phyloP scores from a whole-genome alignment of 2,329 filamentous ascomycete genomes.

The Volutella citrinella region DNA sequence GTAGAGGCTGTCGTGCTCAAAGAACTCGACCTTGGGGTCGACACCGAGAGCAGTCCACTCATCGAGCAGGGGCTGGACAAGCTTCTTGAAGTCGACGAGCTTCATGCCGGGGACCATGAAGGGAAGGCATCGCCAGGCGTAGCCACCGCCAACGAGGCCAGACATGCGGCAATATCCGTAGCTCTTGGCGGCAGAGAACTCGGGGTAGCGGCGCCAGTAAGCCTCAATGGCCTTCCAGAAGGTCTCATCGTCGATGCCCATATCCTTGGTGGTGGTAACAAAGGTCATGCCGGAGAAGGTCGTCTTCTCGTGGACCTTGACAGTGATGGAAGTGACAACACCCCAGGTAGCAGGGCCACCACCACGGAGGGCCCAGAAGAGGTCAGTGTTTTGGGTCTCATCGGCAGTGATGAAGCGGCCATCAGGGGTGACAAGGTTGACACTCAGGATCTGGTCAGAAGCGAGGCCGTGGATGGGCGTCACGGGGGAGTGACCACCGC shows the following conservation, averaged over 20 bases:
- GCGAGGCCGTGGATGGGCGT: slow-evolving; percentile 38
- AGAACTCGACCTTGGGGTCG: slow-evolving; percentile 29
- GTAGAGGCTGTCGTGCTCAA: slow-evolving; percentile 34
- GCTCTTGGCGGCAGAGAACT: slow-evolving; percentile 24
- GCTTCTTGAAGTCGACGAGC: slow-evolving; percentile 28
- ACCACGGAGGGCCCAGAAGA: slow-evolving; percentile 49
- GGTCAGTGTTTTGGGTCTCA: slow-evolving; percentile 37
- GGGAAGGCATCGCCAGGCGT: slow-evolving; percentile 26
- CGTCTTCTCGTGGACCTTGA: slow-evolving; percentile 30
- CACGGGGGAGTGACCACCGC: slow-evolving; percentile 49
- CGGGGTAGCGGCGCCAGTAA: slow-evolving; percentile 30
- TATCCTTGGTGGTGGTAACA: slow-evolving; percentile 32
- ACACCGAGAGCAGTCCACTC: slow-evolving; percentile 27
- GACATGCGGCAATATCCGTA: slow-evolving; percentile 26
- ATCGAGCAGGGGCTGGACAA: slow-evolving; percentile 29
- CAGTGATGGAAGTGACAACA: slow-evolving; percentile 35
- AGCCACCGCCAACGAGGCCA: slow-evolving; percentile 14
- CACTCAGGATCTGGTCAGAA: slow-evolving; percentile 46
- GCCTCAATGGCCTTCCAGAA: slow-evolving; percentile 31
- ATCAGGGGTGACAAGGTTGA: slow-evolving; percentile 44
- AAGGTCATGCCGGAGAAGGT: slow-evolving; percentile 30
- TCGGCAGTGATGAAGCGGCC: slow-evolving; percentile 40
- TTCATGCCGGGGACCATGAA: slow-evolving; percentile 35
- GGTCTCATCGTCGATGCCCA: slow-evolving; percentile 27
- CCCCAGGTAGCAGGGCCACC: slow-evolving; percentile 40